Base-by-base conservation (phyloP, 2,329 filamentous ascomycete species). In the Aspergillus sp. region DNA sequence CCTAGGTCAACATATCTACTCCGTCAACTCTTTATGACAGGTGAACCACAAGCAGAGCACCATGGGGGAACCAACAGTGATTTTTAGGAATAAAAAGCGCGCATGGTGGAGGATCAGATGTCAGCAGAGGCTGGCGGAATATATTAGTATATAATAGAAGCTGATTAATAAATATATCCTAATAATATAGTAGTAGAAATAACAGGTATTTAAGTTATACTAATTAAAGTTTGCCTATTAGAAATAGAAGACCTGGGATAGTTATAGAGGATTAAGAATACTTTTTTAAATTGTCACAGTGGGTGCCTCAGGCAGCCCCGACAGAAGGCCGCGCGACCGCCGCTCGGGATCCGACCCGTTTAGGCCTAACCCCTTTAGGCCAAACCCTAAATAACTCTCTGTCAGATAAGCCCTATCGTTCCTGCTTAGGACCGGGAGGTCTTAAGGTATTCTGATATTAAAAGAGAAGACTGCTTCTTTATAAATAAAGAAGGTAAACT, bases 211-310 rank as follows among this genome's bases (percentile, higher is more conserved):
- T 31, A 59, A 17, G 41, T 66, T 9, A 49, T 58, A 31, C 57
- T 54, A 38, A 55, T 56, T 13, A 53, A 66, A 22, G 62, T 66
- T 30, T 51, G 62, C 6, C 43, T 66, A 17, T 56, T 56, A 41
- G 41, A 30, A 25, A 53, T 53, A 54, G 51, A 61, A 28, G 61
- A 61, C 19, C 23, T 49, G 34, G 23, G 15, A 30, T 66, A 66
- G 53, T 48, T 23, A 28, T 66, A 54, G 62, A 47, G 62, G 48
- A 47, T 66, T 3, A 51, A 64, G 11, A 50, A 66, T 34, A 41
- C 54, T 19, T 54, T 28, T 38, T 46, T 66, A 5, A 38, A 60
- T 30, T n/a, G n/a, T n/a, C n/a, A n/a, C n/a, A n/a, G n/a, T n/a
- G n/a, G n/a, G n/a, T n/a, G n/a, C n/a, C n/a, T n/a, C n/a, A n/a